Evolutionary conservation across 164 flowering plant genomes (phyloP), one percentile per base, ranked within the genome.

Genomic region (Sedum album): DNA sequence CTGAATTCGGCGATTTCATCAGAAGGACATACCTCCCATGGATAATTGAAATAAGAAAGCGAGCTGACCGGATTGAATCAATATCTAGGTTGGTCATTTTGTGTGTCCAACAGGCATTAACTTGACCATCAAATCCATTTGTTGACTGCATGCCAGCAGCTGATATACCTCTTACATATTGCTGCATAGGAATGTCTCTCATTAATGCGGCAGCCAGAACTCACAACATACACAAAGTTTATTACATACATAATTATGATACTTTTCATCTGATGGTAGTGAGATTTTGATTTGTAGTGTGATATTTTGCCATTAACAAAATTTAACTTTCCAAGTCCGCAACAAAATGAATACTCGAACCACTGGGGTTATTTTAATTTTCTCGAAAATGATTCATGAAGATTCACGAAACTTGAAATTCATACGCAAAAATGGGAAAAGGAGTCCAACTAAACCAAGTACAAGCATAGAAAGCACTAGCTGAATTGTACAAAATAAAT

Each of bases 21-120:
- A 31, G 1, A 11, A 38, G 64, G 18, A 66, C 69, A 31, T 69
- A 91, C 97, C 99, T 91, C 65, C 99, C 99, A 83, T 91, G 99
- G 78, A 94, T 91, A 66, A 90, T 80, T 41, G 97, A 90, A 69
- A 91, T 77, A 65, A 83, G 96, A 80, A 91, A 86, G 57, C 92
- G 92, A 74, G 88, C 79, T 17, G 83, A 73, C 0, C 84, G 79
- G 55, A 94, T 86, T 13, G 41, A 57, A 39, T 94, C 91, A 70
- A 89, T 53, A 66, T 94, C 99, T 74, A 70, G 72, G 68, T 69
- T 39, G 33, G 91, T 81, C 85, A 94, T 46, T 69, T 82, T 84
- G 74, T 94, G 97, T 4, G 83, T 91, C 99, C 99, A 94, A 67
- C 97, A 94, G 31, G 99, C 97, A 82, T 85, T 83, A 35, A 85